Base-by-base conservation (phyloP, 225 moss, liverwort and hornwort genomes). In the Ulota crispa region DNA sequence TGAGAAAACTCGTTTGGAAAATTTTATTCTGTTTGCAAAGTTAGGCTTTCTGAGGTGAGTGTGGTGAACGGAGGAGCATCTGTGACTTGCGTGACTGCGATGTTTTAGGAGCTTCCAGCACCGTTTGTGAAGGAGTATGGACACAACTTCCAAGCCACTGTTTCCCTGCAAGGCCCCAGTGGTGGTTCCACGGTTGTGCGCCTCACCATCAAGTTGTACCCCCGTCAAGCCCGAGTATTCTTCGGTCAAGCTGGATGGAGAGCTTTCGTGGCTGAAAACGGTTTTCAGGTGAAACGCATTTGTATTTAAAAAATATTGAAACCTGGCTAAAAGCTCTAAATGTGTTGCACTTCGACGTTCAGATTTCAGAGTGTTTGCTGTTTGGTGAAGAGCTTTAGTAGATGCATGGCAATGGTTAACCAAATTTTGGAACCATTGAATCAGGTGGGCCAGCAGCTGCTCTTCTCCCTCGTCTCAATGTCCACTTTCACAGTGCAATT, bases 81-180 rank as follows among this genome's bases (percentile, higher is more conserved):
- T 66, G 73, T 68, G 73, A 79, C 74, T 69, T 66, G 78, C 45
- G 14, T 47, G 65, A 57, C 55, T 66, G 67, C 27, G 19, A 68
- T 68, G 61, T 63, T 80, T 70, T 63, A 84, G 84, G 80, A 84
- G 84, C 19, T 84, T 69, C 84, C 80, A 53, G 84, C 84, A 6
- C 2, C 75, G 32, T 84, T 80, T 76, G 80, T 84, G 4, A 84
- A 53, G 69, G 68, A 84, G 53, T 12, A 83, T 32, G 86, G 83
- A 64, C 9, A 72, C 72, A 76, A 60, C n/a, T 80, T 83, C 65
- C 45, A 50, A 65, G 19, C 45, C 3, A 26, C 31, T 15, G 72
- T 83, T 27, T 56, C 72, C 50, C 65, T 83, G 57, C 70, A 80
- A 76, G 83, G 83, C 0, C 75, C 71, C 5, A 78, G 53, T 57